Evolutionary conservation across 495 filamentous ascomycete genomes (phyloP).

Genomic region (Penicillium ucsense): DNA sequence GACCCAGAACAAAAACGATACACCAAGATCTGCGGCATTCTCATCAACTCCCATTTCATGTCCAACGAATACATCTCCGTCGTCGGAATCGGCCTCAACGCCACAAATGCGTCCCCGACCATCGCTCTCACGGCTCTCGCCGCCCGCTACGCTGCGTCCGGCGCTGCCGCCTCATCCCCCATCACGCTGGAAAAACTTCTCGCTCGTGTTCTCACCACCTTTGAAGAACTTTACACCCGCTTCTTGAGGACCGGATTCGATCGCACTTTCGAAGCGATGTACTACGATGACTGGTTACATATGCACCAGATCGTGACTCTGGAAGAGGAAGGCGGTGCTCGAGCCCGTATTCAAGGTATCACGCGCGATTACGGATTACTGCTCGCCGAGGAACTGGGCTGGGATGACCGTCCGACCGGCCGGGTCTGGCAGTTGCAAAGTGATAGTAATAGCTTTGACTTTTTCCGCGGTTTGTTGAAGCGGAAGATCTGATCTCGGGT

Average conservation of each 20-base stretch:
- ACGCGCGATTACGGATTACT: constrained; percentile 82
- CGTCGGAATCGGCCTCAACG: constrained; percentile 82
- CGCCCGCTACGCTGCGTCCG: constrained; percentile 18
- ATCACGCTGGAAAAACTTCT: constrained; percentile 75
- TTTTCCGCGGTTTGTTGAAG: constrained; percentile 81
- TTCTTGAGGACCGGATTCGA: constrained; percentile 71
- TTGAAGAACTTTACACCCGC: constrained; percentile 66
- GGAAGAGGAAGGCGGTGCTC: constrained; percentile 69
- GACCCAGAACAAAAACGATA: constrained; percentile 51
- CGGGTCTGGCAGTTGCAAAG: constrained; percentile 79
- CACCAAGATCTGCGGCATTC: constrained; percentile 88
- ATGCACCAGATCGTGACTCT: constrained; percentile 82
- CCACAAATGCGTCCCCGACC: constrained; percentile 76
- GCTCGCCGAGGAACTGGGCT: constrained; percentile 69
- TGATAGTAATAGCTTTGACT: constrained; percentile 98
- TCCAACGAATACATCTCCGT: constrained; percentile 75
- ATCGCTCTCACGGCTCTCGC: constrained; percentile 73
- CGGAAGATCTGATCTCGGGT: constrained; percentile 45
- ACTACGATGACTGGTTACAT: constrained; percentile 87
- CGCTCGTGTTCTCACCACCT: constrained; percentile 68
- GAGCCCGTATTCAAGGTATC: constrained; percentile 79
- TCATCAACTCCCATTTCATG: constrained; percentile 81
- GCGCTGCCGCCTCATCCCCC: constrained; percentile 24
- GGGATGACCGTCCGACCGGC: constrained; percentile 63
- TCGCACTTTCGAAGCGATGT: constrained; percentile 57